Evolutionary conservation across 306 rosid genomes (phyloP), one percentile per base, ranked within the genome.

Genomic region (Vachellia collinsii): DNA sequence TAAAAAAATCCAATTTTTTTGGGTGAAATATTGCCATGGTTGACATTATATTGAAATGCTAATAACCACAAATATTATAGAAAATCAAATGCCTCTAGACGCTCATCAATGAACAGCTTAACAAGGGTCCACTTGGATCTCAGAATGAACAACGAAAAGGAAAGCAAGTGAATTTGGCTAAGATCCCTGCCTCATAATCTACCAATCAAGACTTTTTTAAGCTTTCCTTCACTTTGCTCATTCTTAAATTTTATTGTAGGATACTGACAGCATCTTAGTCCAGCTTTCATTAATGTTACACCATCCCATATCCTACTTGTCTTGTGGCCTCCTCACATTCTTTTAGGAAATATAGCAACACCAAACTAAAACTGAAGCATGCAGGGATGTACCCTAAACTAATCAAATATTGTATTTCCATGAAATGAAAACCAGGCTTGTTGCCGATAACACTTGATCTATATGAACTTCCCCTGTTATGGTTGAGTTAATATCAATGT

Each of bases 241-340:
- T 42, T 81, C 74, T 41, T 66, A 70, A 72, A 71, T 34, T 82
- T 68, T 56, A 68, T 48, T 47, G 72, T 53, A 59, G 77, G 64
- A 64, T 34, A 66, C 63, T n/a, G 76, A 51, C 47, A 54, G 64
- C 23, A 61, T 51, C 14, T 56, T 17, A 46, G 53, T 67, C 75
- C 74, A 79, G 72, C 77, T 63, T 63, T 68, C 56, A 22, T 47
- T 46, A 47, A 76, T 36, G 46, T 71, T 72, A 41, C 75, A 23
- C 56, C 34, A 42, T 73, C 63, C 72, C 16, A 68, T 54, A 61
- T 74, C 62, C 72, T 77, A 70, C 77, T 58, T 66, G 80, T 66
- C 75, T 25, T 70, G 47, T 42, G 62, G 82, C 82, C 79, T 76
- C 86, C 81, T 16, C 74, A 80, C 44, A 53, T 44, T 43, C 54